Evolutionary conservation across 148 eudicot species (phyloP), one percentile per base, ranked within the genome.

Genomic region (Silene conica): DNA sequence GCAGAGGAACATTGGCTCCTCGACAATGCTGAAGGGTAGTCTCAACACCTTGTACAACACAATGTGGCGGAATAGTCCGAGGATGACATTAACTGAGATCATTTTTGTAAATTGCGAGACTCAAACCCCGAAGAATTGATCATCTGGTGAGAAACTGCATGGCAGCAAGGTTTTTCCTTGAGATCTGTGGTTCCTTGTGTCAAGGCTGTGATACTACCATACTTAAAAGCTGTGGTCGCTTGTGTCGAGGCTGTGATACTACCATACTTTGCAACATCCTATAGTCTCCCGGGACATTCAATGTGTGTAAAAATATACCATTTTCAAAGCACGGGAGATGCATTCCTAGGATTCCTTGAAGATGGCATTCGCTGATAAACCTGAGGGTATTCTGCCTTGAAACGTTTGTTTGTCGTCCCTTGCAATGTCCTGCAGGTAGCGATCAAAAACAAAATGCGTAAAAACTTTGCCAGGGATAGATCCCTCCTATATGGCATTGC

Each of bases 261-360:
- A 48, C 45, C 25, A 38, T 23, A 63, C 58, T 18, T 31, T 13
- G 16, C 62, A 5, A 20, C 19, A 31, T 5, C 50, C 3, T 48
- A 63, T 26, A 26, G 18, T 26, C 26, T 48, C 18, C 26, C n/a
- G 43, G 4, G 43, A 50, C 21, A 23, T 12, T 23, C 61, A 52
- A 46, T 26, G 14, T 46, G 22, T 46, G 23, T 67, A 34, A 6
- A 38, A 6, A 7, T 5, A 38, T 41, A 20, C 21, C 19, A 19
- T 79, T 70, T 41, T 87, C 83, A 89, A 48, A 92, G 97, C 50
- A 89, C 78, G 54, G 89, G 86, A 16, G 92, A 92, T 52, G 90
- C 80, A 72, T 85, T 83, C 54, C 82, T 80, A 58, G 88, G 82
- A 69, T 83, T 89, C 85, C 96, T 86, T 1, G 88, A 81, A 63